These are phyloP conservation scores for Boehmeria nivea DNA, from an alignment of 306 rosid genomes.

Conservation along the genomic window DNA sequence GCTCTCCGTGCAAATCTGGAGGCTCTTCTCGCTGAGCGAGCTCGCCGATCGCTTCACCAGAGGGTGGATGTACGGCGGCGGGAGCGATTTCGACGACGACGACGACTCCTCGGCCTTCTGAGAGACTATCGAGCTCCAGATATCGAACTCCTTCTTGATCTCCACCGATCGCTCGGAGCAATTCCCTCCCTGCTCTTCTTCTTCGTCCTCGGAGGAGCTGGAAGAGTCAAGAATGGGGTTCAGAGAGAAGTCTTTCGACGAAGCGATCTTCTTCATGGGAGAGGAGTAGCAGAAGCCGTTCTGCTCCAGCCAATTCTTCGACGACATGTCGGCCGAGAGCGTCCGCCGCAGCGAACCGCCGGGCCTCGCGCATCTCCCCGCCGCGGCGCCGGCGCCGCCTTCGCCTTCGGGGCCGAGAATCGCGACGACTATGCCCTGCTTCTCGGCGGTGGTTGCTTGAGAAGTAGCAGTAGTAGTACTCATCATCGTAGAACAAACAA, in stretches of 20 bases:
- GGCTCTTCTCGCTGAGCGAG: conserved; percentile 56
- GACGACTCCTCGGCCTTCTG: conserved; percentile 34
- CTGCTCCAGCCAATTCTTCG: conserved; percentile 64
- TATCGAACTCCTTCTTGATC: conserved; percentile 22
- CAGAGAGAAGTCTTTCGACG: conserved; percentile 37
- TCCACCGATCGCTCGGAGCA: conserved; percentile 10
- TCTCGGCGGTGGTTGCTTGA: conserved; percentile 5
- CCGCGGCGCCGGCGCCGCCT: no score
- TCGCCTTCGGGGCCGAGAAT: conserved; percentile 47
- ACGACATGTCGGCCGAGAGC: conserved; percentile 94
- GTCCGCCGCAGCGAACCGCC: conserved; percentile 57
- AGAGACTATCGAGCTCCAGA: conserved; percentile 53
- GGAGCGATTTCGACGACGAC: conserved; percentile 31
- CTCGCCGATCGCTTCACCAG: conserved; percentile 56
- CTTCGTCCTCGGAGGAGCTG: conserved; percentile 24
- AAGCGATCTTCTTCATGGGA: conserved; percentile 49
- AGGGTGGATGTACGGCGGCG: conserved; percentile 73
- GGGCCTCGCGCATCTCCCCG: no score
- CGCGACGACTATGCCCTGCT: conserved; percentile 61
- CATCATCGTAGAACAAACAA: no score
- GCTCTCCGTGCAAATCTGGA: conserved; percentile 73
- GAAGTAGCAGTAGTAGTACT: background rate
- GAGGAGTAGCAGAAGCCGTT: conserved; percentile 22
- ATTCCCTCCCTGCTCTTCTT: conserved; percentile 19
- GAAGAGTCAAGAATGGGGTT: conserved; percentile 24